Conservation (phyloP, 2,329 filamentous ascomycete genomes). For the Cladosporium halotolerans region DNA sequence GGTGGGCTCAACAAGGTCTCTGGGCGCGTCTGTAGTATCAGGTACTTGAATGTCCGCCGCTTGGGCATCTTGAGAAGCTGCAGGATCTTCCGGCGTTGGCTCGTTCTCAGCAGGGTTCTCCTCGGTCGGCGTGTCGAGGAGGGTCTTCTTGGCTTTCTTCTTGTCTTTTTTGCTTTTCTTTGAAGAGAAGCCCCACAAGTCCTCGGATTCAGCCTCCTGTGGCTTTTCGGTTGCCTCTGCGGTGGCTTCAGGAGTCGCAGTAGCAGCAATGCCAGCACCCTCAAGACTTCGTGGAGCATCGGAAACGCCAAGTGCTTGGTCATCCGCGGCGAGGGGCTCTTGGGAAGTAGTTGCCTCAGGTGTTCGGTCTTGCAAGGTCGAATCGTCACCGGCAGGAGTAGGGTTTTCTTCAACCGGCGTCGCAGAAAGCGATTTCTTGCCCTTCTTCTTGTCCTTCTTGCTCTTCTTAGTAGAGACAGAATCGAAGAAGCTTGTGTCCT, state of each 20-base stretch:
- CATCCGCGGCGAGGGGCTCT: too few relatives aligned
- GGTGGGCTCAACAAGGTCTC: not conserved
- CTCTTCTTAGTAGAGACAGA: constrained; percentile 26
- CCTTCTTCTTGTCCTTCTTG: constrained; percentile 41
- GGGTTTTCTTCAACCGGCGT: too few relatives aligned
- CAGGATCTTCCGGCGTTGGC: not conserved
- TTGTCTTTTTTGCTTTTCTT: constrained; percentile 39
- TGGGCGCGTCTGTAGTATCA: too few relatives aligned
- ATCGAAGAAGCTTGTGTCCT: constrained; percentile 18
- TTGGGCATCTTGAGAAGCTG: too few relatives aligned
- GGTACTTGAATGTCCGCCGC: too few relatives aligned
- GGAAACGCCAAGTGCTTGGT: too few relatives aligned
- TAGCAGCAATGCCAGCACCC: not conserved
- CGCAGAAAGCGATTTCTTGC: constrained; percentile 12
- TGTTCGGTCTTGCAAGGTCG: too few relatives aligned
- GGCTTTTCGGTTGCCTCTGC: not conserved
- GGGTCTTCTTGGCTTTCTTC: constrained; percentile 30
- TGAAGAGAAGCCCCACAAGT: constrained; percentile 16
- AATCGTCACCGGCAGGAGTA: too few relatives aligned
- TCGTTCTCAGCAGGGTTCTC: not conserved
- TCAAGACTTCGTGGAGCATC: too few relatives aligned
- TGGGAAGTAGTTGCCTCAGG: too few relatives aligned
- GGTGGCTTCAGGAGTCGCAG: constrained; percentile 1
- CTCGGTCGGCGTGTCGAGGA: too few relatives aligned
- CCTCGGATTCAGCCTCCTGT: constrained; percentile 13